These are phyloP conservation scores for Oenanthe javanica DNA, from an alignment of 140 eudicot species.

Conservation along the genomic window DNA sequence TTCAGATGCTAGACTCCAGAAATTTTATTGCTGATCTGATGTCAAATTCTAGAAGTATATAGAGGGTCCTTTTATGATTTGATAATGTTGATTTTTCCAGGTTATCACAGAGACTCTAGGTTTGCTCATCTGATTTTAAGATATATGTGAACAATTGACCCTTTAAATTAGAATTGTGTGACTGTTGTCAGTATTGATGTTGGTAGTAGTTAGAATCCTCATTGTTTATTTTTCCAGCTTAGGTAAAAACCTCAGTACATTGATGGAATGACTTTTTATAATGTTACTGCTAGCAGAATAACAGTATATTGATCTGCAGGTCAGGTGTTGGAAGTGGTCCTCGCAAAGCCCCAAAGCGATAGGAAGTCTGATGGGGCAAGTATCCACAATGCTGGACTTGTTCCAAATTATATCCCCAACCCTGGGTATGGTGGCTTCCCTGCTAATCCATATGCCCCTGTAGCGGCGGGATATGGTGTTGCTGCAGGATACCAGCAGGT, in stretches of 20 bases:
- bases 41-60: neutral
- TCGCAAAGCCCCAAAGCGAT: slow-evolving; percentile 91
- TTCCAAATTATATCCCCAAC: slow-evolving; percentile 71
- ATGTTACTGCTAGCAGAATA: neutral
- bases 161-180: neutral
- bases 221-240: neutral
- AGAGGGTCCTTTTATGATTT: neutral
- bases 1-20: neutral
- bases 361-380: slow-evolving; percentile 50
- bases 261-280: neutral
- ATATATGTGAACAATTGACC: neutral
- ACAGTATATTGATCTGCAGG: slow-evolving; percentile 41
- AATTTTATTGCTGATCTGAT: neutral
- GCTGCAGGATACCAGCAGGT: slow-evolving; percentile 87
- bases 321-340: slow-evolving; percentile 79
- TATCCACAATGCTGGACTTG: slow-evolving; percentile 45
- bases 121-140: neutral
- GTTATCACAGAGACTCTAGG: neutral
- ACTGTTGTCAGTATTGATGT: neutral
- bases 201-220: neutral
- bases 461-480: slow-evolving; percentile 67
- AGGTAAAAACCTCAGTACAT: neutral
- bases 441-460: slow-evolving; percentile 59
- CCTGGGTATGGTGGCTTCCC: slow-evolving; percentile 70
- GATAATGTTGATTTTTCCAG: neutral